phyloP scores from a whole-genome alignment of 2,329 filamentous ascomycete genomes.

The Botrytis medusae region DNA sequence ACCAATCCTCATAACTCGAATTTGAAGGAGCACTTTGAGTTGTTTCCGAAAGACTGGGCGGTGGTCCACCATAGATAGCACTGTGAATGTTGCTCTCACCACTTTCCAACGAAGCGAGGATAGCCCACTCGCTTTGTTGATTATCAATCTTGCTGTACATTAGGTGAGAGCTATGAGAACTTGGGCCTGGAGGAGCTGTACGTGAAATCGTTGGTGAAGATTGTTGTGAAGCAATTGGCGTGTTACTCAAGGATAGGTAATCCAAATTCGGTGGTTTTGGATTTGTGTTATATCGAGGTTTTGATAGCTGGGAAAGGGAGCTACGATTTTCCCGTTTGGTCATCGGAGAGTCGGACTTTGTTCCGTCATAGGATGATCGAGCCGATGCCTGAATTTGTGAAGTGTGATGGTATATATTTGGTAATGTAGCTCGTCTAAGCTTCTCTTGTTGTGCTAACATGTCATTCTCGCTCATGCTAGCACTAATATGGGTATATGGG shows the following conservation, averaged over 20 bases:
- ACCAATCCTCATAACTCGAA: constrained; percentile 48
- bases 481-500: constrained; percentile 45
- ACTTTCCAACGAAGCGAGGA: constrained; percentile 76
- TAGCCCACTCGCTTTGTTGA: constrained; percentile 66
- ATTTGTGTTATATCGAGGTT: constrained; percentile 25
- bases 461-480: constrained; percentile 52
- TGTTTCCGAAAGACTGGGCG: constrained; percentile 34
- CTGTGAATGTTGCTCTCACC: constrained; percentile 83
- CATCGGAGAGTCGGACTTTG: constrained; percentile 40
- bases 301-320: constrained; percentile 37
- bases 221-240: constrained; percentile 48
- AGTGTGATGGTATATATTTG: constrained; percentile 39
- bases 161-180: constrained; percentile 30
- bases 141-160: constrained; percentile 42
- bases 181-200: constrained; percentile 33
- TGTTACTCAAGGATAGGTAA: constrained; percentile 56
- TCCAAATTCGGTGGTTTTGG: constrained; percentile 52
- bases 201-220: constrained; percentile 45
- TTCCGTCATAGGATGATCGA: constrained; percentile 30
- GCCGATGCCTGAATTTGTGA: constrained; percentile 26
- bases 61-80: constrained; percentile 71
- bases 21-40: constrained; percentile 23
- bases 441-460: constrained; percentile 57
- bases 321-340: constrained; percentile 41
- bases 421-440: constrained; percentile 56